Conservation (phyloP, 768 basidiomycete genomes). For the Mycena kentingensis region DNA sequence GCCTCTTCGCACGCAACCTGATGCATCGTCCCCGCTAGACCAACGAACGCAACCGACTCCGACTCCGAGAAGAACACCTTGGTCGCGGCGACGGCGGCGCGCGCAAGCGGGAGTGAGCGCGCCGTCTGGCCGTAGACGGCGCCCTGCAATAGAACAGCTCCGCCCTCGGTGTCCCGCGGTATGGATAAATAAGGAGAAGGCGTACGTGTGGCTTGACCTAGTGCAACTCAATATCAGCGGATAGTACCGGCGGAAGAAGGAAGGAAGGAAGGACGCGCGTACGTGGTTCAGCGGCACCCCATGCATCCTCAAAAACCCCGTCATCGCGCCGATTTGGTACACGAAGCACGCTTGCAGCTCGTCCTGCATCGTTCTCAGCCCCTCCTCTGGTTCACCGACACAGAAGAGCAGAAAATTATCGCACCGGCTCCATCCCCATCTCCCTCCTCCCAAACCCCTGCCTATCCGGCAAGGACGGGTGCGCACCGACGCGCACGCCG, state of each 20-base stretch:
- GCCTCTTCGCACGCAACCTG: conserved; percentile 55
- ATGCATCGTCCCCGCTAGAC: conserved; percentile 65
- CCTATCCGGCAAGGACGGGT: conserved; percentile 63
- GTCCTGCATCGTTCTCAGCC: conserved; percentile 35
- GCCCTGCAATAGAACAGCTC: conserved; percentile 30
- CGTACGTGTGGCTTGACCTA: conserved; percentile 57
- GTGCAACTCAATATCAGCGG: conserved; percentile 19
- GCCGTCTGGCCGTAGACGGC: conserved; percentile 63
- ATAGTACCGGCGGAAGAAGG: not conserved
- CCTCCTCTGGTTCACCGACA: not conserved
- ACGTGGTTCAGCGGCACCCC: conserved; percentile 59
- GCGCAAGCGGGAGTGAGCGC: conserved; percentile 55
- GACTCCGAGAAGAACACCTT: conserved; percentile 46
- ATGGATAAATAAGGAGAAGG: not conserved
- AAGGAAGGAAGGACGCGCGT: conserved; percentile 14
- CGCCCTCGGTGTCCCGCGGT: not conserved
- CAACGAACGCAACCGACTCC: conserved; percentile 55
- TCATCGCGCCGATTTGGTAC: conserved; percentile 69
- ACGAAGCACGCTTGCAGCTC: conserved; percentile 59
- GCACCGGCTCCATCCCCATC: conserved; percentile 60
- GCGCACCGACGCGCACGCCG: conserved; percentile 63
- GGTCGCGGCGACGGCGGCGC: conserved; percentile 54
- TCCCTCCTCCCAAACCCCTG: conserved; percentile 70
- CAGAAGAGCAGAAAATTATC: not conserved
- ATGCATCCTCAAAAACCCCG: conserved; percentile 58